phyloP scores from a whole-genome alignment of 306 rosid species.

The Oxytropis ochrocephala region DNA sequence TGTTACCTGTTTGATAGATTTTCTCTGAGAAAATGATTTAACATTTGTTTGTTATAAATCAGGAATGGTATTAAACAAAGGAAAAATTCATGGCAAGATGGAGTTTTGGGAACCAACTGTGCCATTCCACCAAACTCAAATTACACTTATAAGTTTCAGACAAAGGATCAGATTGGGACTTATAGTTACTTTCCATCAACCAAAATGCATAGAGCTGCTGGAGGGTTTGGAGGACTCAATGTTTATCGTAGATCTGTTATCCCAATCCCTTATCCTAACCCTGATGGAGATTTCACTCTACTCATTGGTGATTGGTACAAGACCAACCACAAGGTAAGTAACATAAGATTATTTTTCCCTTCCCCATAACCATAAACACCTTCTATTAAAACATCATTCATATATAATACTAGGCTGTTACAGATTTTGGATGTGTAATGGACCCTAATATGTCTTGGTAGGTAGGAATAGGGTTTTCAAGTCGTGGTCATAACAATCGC shows the following conservation, averaged over 20 bases:
- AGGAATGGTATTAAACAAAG: constrained; percentile 98
- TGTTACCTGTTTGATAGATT: not conserved
- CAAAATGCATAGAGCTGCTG: constrained; percentile 74
- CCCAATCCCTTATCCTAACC: constrained; percentile 73
- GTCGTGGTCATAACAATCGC: no score
- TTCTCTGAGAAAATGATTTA: not conserved
- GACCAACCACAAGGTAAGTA: constrained; percentile 64
- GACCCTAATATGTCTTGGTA: not conserved
- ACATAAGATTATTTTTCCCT: no score
- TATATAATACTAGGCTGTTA: not conserved
- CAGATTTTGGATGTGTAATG: not conserved
- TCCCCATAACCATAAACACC: no score
- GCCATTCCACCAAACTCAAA: constrained; percentile 88
- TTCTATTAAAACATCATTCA: not conserved
- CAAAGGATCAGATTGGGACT: constrained; percentile 92
- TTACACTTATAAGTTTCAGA: constrained; percentile 76
- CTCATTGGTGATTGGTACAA: constrained; percentile 95
- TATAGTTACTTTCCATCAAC: constrained; percentile 86
- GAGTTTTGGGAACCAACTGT: constrained; percentile 91
- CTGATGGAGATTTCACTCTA: constrained; percentile 77
- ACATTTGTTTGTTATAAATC: constrained; percentile 4
- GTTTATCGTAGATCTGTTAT: constrained; percentile 66
- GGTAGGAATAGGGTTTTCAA: not conserved
- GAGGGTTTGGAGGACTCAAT: constrained; percentile 87
- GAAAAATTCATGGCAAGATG: constrained; percentile 99